These are phyloP conservation scores for Botrytis fabae DNA, from an alignment of 2,329 filamentous ascomycete genomes.

Conservation along the genomic window DNA sequence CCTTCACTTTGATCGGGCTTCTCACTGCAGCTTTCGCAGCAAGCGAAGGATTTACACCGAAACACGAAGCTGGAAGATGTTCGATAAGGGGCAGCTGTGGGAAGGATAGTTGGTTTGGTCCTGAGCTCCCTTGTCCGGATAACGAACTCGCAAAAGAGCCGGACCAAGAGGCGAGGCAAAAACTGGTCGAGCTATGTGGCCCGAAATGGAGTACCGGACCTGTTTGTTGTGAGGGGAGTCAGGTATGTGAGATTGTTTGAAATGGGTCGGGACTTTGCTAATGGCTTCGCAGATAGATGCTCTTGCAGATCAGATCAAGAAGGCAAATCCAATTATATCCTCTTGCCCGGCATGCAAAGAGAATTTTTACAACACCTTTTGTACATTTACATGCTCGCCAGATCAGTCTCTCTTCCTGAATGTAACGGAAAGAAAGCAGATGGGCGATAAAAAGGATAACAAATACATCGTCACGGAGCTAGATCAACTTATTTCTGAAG, in stretches of 20 bases:
- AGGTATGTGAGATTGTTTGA: conserved; percentile 52
- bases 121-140: conserved; percentile 87
- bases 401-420: conserved; percentile 96
- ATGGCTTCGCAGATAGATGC: conserved; percentile 61
- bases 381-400: conserved; percentile 96
- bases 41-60: conserved; percentile 45
- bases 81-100: conserved; percentile 91
- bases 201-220: conserved; percentile 79
- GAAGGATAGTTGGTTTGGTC: conserved; percentile 85
- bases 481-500: conserved; percentile 81
- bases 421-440: conserved; percentile 71
- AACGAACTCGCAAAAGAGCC: conserved; percentile 80
- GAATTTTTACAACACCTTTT: conserved; percentile 98
- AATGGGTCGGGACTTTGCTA: conserved; percentile 2
- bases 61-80: conserved; percentile 84
- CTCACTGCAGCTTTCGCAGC: conserved; percentile 29
- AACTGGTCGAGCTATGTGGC: conserved; percentile 84
- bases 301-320: conserved; percentile 80
- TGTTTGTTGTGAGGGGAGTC: conserved; percentile 80
- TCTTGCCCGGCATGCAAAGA: conserved; percentile 96
- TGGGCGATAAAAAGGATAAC: conserved; percentile 46
- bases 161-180: conserved; percentile 67
- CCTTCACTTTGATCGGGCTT: conserved; percentile 30
- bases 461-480: conserved; percentile 75
- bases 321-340: conserved; percentile 84